Evolutionary conservation across 2,329 filamentous ascomycete genomes (phyloP).

Genomic region (Chalaropsis ovoidea): DNA sequence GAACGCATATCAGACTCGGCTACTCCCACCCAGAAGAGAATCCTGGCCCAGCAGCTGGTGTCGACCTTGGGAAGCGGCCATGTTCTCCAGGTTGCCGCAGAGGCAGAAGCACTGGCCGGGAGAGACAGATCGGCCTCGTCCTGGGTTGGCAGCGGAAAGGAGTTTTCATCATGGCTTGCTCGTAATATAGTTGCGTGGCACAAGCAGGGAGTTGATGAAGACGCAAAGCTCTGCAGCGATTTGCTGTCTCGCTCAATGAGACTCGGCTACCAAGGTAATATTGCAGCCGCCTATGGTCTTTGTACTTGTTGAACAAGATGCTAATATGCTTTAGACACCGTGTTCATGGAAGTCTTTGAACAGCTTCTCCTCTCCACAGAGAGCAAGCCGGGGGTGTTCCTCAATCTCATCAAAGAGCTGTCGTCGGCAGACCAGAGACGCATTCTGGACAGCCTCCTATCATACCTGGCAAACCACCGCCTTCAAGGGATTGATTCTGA

Average conservation of each 20-base stretch:
- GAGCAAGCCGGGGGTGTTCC: constrained; percentile 29
- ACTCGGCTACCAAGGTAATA: constrained; percentile 61
- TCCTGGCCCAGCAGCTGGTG: constrained; percentile 38
- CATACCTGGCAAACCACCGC: constrained; percentile 39
- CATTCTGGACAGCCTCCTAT: constrained; percentile 30
- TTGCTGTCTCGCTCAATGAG: constrained; percentile 52
- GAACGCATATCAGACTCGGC: constrained; percentile 26
- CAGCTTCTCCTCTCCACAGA: constrained; percentile 33
- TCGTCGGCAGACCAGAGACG: constrained; percentile 27
- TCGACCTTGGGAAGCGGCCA: constrained; percentile 41
- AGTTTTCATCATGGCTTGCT: constrained; percentile 64
- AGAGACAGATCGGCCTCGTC: background rate
- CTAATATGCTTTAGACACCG: constrained; percentile 21
- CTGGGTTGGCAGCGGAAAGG: constrained; percentile 56
- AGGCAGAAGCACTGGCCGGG: constrained; percentile 36
- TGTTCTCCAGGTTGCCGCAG: constrained; percentile 43
- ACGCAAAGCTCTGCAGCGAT: constrained; percentile 38
- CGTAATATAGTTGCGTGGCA: constrained; percentile 46
- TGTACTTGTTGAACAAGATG: background rate
- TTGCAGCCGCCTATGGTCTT: background rate
- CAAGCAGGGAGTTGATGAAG: constrained; percentile 30
- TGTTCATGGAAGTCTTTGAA: constrained; percentile 30
- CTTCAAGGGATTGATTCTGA: constrained; percentile 34
- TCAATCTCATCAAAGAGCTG: constrained; percentile 26
- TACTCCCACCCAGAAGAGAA: constrained; percentile 29